Percentiles rank a stretch among this genome's conserved stretches.
Conservation (phyloP, 768 basidiomycete species). For the Tricholoma terreum region DNA sequence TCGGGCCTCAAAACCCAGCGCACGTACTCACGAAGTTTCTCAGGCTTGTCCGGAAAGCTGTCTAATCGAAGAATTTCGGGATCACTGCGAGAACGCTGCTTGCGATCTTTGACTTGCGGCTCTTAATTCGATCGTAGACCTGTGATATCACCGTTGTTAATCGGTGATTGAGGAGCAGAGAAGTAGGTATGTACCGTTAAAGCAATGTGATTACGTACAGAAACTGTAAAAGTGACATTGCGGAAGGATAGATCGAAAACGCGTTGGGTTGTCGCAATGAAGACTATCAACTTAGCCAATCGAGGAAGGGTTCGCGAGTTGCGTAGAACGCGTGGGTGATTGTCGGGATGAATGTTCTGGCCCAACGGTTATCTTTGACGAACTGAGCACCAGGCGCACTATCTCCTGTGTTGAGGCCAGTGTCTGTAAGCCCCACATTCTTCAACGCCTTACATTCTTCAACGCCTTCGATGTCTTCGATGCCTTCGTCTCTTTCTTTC, state of each 20-base stretch:
- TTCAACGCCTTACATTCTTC: too few species aligned
- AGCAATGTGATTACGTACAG: background rate
- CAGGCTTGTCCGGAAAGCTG: background rate
- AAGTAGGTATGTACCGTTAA: background rate
- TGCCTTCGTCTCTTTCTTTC: too few species aligned
- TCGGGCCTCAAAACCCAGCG: background rate
- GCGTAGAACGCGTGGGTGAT: conserved; percentile 16
- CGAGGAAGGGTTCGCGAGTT: conserved; percentile 13
- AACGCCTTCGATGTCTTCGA: too few species aligned
- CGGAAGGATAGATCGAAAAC: conserved; percentile 11
- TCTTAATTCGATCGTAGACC: conserved; percentile 9
- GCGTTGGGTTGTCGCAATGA: conserved; percentile 7
- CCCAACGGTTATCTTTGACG: conserved; percentile 13
- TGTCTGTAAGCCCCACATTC: too few species aligned
- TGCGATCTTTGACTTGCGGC: conserved; percentile 7
- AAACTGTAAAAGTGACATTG: conserved; percentile 3
- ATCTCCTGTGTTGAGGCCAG: background rate
- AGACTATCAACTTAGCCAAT: conserved; percentile 8
- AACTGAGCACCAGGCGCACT: background rate
- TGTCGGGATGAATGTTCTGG: conserved; percentile 13
- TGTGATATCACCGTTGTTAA: background rate
- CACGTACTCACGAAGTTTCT: background rate
- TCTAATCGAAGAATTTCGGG: background rate
- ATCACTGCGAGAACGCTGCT: background rate
- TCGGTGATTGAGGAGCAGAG: background rate